Evolutionary conservation across 768 basidiomycete species (phyloP).

Genomic region (Boletus subparvulus): DNA sequence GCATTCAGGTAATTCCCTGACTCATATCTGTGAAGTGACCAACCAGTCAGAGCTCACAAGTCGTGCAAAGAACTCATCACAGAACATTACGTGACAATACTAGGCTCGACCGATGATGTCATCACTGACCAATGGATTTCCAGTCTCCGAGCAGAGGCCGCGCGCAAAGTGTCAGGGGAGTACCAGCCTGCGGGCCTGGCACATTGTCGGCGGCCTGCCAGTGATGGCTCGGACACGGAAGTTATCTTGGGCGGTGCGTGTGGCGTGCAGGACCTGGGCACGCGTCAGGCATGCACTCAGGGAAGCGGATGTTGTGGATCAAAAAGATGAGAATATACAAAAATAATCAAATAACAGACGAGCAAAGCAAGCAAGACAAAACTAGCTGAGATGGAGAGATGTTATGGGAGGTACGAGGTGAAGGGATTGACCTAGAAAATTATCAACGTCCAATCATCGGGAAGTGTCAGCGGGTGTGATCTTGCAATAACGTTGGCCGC

Average conservation of each 20-base stretch:
- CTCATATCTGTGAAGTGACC: no score
- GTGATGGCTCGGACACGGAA: slow-evolving; percentile 1
- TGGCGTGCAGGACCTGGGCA: slow-evolving; percentile 15
- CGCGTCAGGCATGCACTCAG: slow-evolving; percentile 23
- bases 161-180: neutral
- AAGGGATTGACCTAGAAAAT: slow-evolving; percentile 8
- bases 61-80: no score
- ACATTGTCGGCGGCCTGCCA: neutral
- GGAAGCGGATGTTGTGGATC: slow-evolving; percentile 11
- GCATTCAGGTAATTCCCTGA: no score
- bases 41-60: no score
- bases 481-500: slow-evolving; percentile 14
- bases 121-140: slow-evolving; percentile 1
- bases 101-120: neutral
- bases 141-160: neutral
- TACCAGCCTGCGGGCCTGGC: neutral
- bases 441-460: slow-evolving; percentile 3
- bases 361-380: slow-evolving; percentile 21
- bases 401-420: slow-evolving; percentile 3
- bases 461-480: slow-evolving; percentile 12
- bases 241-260: slow-evolving; percentile 12
- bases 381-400: slow-evolving; percentile 17
- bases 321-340: slow-evolving; percentile 16
- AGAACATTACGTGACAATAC: no score
- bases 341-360: slow-evolving; percentile 15